Percentiles rank a stretch among this genome's conserved stretches.
phyloP scores from a whole-genome alignment of 2,329 filamentous ascomycete genomes.

The Colletotrichum lini region DNA sequence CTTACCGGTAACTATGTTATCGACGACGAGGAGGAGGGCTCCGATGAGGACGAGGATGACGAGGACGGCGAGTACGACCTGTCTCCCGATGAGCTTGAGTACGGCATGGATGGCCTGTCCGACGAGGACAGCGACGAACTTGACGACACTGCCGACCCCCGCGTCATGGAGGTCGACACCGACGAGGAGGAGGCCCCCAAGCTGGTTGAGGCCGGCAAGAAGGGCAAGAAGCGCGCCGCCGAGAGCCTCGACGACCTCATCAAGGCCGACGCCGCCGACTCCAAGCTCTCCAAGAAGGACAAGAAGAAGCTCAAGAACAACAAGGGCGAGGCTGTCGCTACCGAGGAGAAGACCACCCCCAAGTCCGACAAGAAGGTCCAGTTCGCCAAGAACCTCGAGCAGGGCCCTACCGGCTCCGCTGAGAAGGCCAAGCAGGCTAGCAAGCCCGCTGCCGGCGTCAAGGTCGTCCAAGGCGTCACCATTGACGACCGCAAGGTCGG shows the following conservation, averaged over 20 bases:
- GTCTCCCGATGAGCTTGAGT: constrained; percentile 84
- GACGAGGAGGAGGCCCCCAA: constrained; percentile 82
- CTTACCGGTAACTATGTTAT: constrained; percentile 97
- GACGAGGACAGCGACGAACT: constrained; percentile 83
- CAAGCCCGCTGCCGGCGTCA: constrained; percentile 72
- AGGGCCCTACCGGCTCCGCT: constrained; percentile 86
- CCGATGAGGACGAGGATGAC: constrained; percentile 75
- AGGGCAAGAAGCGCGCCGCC: constrained; percentile 93
- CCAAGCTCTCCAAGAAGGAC: constrained; percentile 94
- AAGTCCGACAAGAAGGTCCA: constrained; percentile 94
- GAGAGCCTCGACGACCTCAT: constrained; percentile 88
- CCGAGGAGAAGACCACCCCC: constrained; percentile 69
- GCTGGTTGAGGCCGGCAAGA: constrained; percentile 66
- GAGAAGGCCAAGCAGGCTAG: constrained; percentile 56
- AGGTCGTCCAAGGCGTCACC: constrained; percentile 88
- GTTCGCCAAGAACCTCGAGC: constrained; percentile 99
- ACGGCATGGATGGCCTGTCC: constrained; percentile 81
- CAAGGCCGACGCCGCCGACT: constrained; percentile 77
- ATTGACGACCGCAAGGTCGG: constrained; percentile 97
- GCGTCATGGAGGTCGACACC: constrained; percentile 86
- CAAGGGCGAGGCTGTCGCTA: constrained; percentile 85
- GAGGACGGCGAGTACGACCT: constrained; percentile 85
- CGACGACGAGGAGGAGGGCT: constrained; percentile 74
- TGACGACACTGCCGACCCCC: constrained; percentile 82
- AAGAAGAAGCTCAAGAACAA: constrained; percentile 99